A percentile compares a stretch with the other conserved stretches of the same genome.
Evolutionary conservation across 2,329 filamentous ascomycete genomes (phyloP).

Genomic region (Fusarium musae): DNA sequence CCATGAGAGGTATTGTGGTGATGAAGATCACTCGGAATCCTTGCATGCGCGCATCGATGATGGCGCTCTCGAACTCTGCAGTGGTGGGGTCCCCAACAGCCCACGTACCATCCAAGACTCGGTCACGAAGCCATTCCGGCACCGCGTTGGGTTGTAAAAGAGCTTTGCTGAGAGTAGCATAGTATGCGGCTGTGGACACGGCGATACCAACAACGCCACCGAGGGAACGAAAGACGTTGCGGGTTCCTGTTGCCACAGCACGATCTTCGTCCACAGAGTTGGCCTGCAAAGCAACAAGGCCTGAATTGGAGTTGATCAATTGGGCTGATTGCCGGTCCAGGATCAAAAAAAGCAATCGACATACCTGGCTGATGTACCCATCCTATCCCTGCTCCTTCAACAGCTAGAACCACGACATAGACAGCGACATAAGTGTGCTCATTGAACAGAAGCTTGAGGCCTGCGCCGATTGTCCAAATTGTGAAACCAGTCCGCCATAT

Average conservation of each 20-base stretch:
- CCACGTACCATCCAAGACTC: not conserved
- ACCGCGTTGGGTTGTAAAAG: accelerated
- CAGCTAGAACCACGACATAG: not conserved
- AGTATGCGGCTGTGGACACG: not conserved
- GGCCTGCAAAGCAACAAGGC: not conserved
- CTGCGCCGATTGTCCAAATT: not conserved
- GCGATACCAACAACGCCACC: not conserved
- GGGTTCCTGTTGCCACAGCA: not conserved
- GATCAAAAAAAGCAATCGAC: accelerated
- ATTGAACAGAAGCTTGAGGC: not conserved
- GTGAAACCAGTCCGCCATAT: not conserved
- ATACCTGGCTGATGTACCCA: conserved; percentile 12
- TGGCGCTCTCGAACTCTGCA: accelerated
- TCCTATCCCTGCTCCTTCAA: conserved; percentile 1
- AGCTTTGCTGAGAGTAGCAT: accelerated
- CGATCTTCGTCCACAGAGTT: not conserved
- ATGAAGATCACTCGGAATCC: not conserved
- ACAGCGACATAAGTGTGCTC: not conserved
- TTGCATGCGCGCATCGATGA: not conserved
- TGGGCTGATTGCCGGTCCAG: accelerated
- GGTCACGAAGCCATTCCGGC: not conserved
- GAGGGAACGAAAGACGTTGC: not conserved
- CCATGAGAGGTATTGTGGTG: not conserved
- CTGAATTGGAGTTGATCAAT: accelerated
- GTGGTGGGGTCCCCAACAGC: not conserved